A percentile compares a stretch with the other conserved stretches of the same genome.
Conservation (phyloP, 306 rosid species). For the Castanea sativa region DNA sequence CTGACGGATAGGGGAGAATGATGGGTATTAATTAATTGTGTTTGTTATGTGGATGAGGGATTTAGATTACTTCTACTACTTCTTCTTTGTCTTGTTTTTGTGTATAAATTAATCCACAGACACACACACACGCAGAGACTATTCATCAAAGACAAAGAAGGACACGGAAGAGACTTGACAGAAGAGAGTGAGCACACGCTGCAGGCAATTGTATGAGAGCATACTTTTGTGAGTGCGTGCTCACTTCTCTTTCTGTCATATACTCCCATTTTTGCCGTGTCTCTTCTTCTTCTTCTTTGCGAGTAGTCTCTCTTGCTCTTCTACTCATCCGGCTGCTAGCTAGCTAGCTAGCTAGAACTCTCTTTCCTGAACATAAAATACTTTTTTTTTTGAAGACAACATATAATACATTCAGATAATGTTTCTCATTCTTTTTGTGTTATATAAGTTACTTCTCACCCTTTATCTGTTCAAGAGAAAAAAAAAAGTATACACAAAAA, state of each 20-base stretch:
- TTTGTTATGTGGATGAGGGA: no score
- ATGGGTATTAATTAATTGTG: no score
- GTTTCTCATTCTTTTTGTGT: not conserved
- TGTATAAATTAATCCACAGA: not conserved
- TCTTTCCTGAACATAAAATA: no score
- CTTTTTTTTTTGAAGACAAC: no score
- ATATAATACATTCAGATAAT: not conserved
- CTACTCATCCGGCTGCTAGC: no score
- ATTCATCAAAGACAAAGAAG: not conserved
- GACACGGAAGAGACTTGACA: conserved; percentile 57
- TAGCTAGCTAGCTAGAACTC: no score
- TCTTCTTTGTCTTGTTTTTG: not conserved
- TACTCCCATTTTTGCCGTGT: not conserved
- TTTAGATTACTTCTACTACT: no score
- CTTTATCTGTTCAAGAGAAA: not conserved
- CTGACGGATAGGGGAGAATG: conserved; percentile 2
- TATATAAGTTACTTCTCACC: not conserved
- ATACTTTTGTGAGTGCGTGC: conserved; percentile 62
- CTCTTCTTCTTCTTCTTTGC: not conserved
- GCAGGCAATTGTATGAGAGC: conserved; percentile 46
- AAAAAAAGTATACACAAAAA: no score
- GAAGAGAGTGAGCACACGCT: conserved; percentile 98
- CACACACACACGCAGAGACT: not conserved
- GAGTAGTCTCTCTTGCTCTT: no score
- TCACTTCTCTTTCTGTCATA: conserved; percentile 71